Evolutionary conservation across 202 grass and related monocot genomes (phyloP), one percentile per base, ranked within the genome.

Genomic region (Carex arenaria): DNA sequence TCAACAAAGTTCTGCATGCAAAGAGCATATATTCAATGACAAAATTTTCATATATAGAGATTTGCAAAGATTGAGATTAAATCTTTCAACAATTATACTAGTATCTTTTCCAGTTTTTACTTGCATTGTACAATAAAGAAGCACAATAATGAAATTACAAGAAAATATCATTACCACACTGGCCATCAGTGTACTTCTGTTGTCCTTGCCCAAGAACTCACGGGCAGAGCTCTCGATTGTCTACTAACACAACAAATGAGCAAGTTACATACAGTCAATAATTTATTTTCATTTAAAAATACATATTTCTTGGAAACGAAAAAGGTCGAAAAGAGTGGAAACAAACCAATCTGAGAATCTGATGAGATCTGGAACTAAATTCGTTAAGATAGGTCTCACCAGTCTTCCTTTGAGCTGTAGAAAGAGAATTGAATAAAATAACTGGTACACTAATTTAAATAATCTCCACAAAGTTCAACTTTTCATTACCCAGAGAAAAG

Each of bases 281-380:
- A 84, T 86, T 36, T 42, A 59, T 57, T 8, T 79, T 69, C 10
- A 22, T 64, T 55, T 86, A 34, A 10, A 49, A 40, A 55, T 31
- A 69, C 15, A 81, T 31, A 51, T 78, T 59, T 86, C 86, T 75
- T 63, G 26, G 63, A 78, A 32, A 85, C 52, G 10, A 49, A 72
- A 26, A 53, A 14, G 31, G 10, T 85, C 79, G 45, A 26, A 81
- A 84, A 56, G 42, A 85, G 84, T 83, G 54, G 17, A 18, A 51
- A 59, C 91, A 78, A 85, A 99, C 93, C 96, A 99, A 71, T 91
- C 92, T 92, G 83, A 95, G 88, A 74, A 99, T 93, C 81, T 99
- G 96, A 90, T 99, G 96, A 26, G 96, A 99, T 95, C 96, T 92
- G 73, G 96, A 99, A 84, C 96, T 99, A 81, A 90, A 93, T 92